These are phyloP conservation scores for Pyrus pyrifolia DNA, from an alignment of 306 rosid genomes.

Conservation along the genomic window DNA sequence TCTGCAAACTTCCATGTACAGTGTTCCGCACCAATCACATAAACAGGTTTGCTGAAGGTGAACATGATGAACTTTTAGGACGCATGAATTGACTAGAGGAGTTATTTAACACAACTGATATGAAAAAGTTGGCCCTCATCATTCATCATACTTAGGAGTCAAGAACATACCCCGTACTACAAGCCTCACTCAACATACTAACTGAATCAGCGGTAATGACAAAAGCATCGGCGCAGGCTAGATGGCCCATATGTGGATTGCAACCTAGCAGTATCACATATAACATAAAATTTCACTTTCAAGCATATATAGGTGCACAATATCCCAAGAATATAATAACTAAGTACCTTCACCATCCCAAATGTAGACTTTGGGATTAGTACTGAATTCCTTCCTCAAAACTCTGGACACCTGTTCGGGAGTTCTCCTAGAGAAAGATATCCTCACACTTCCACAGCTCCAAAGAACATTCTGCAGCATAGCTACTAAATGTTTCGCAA, in stretches of 20 bases:
- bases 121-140: background rate
- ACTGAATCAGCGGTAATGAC: slow-evolving; percentile 90
- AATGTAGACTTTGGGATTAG: slow-evolving; percentile 68
- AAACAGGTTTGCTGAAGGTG: slow-evolving; percentile 75
- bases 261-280: slow-evolving; percentile 33
- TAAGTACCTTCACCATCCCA: slow-evolving; percentile 86
- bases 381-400: slow-evolving; percentile 48
- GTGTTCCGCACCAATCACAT: slow-evolving; percentile 62
- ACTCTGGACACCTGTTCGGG: slow-evolving; percentile 64
- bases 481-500: slow-evolving; percentile 49
- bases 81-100: slow-evolving; percentile 4
- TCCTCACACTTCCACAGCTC: slow-evolving; percentile 82
- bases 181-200: slow-evolving; percentile 94
- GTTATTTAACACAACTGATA: background rate
- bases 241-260: slow-evolving; percentile 83
- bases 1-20: slow-evolving; percentile 92
- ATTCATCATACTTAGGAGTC: slow-evolving; percentile 7
- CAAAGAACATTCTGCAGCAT: slow-evolving; percentile 73
- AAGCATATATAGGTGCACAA: background rate
- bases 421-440: slow-evolving; percentile 85
- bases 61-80: slow-evolving; percentile 2
- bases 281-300: background rate
- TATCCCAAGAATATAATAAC: slow-evolving; percentile 7
- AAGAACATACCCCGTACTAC: slow-evolving; percentile 78
- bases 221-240: slow-evolving; percentile 86